Percentiles rank a stretch among this genome's conserved stretches.
phyloP scores from a whole-genome alignment of 2,329 filamentous ascomycete genomes.

The Fusarium pseudocircinatum region DNA sequence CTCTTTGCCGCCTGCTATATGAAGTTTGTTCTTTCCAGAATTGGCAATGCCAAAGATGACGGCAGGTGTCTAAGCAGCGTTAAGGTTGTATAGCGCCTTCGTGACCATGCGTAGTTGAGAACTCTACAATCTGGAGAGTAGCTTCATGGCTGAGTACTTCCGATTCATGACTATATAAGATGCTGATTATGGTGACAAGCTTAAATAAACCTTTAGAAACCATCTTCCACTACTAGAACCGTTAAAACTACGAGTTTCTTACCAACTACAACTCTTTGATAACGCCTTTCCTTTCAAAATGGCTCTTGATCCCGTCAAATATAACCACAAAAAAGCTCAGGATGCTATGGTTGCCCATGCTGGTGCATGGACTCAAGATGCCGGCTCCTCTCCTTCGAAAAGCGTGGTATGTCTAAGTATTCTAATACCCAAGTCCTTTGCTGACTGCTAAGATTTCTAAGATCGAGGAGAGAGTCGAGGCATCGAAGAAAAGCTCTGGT shows the following conservation, averaged over 20 bases:
- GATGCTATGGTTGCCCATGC: not conserved
- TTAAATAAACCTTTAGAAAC: not conserved
- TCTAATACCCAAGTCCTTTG: accelerated
- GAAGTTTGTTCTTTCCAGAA: not conserved
- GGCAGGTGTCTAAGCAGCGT: not conserved
- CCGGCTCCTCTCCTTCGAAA: not conserved
- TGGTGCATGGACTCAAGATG: not conserved
- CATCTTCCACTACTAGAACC: not conserved
- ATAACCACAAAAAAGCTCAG: not conserved
- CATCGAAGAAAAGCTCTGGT: not conserved
- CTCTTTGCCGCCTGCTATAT: not conserved
- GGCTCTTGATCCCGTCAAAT: not conserved
- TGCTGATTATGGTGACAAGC: accelerated
- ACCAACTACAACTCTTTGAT: not conserved
- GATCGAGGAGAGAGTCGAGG: not conserved
- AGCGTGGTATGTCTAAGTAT: not conserved
- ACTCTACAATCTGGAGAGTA: no score
- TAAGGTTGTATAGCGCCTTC: not conserved
- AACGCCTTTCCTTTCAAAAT: not conserved
- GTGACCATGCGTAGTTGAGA: not conserved
- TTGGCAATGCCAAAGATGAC: not conserved
- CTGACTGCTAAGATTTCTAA: not conserved
- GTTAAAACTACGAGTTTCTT: not conserved
- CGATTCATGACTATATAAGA: not conserved
- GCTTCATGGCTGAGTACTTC: not conserved